These are phyloP conservation scores for Pinus tabuliformis DNA, from an alignment of 75 land plant genomes.

Conservation along the genomic window DNA sequence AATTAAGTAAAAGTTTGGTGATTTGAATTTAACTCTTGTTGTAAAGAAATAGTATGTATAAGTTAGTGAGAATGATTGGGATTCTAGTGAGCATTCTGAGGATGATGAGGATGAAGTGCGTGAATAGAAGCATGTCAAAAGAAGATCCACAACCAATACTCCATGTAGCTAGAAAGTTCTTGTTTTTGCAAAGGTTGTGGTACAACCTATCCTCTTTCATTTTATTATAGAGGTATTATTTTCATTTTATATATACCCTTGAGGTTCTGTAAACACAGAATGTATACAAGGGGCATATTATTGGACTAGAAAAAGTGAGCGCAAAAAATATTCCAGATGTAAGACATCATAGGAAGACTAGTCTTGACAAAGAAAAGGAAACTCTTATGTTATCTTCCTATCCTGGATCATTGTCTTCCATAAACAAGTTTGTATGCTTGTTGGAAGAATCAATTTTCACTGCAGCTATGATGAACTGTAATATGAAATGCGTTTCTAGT, in stretches of 20 bases:
- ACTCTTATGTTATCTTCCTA: slow-evolving; percentile 68
- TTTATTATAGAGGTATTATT: neutral
- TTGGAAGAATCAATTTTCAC: neutral
- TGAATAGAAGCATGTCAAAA: slow-evolving; percentile 9
- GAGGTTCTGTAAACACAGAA: slow-evolving; percentile 35
- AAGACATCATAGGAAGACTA: slow-evolving; percentile 60
- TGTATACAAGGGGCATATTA: slow-evolving; percentile 40
- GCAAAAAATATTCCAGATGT: slow-evolving; percentile 63
- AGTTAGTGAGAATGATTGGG: slow-evolving; percentile 34
- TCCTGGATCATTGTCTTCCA: slow-evolving; percentile 84
- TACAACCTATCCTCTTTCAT: neutral
- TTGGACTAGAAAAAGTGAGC: slow-evolving; percentile 67
- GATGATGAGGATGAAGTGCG: slow-evolving; percentile 37
- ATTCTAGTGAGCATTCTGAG: slow-evolving; percentile 17
- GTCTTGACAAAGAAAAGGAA: slow-evolving; percentile 82
- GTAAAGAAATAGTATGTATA: no score
- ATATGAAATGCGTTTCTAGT: neutral
- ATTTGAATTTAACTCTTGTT: neutral
- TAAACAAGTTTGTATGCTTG: slow-evolving; percentile 59
- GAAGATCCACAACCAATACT: slow-evolving; percentile 11
- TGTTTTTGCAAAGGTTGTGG: slow-evolving; percentile 19
- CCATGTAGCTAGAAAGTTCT: slow-evolving; percentile 10
- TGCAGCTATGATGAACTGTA: neutral
- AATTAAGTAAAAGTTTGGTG: neutral
- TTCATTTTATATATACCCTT: neutral